A percentile compares a stretch with the other conserved stretches of the same genome.
Evolutionary conservation across 2,329 filamentous ascomycete species (phyloP).

Genomic region (Gnomoniopsis sp.): DNA sequence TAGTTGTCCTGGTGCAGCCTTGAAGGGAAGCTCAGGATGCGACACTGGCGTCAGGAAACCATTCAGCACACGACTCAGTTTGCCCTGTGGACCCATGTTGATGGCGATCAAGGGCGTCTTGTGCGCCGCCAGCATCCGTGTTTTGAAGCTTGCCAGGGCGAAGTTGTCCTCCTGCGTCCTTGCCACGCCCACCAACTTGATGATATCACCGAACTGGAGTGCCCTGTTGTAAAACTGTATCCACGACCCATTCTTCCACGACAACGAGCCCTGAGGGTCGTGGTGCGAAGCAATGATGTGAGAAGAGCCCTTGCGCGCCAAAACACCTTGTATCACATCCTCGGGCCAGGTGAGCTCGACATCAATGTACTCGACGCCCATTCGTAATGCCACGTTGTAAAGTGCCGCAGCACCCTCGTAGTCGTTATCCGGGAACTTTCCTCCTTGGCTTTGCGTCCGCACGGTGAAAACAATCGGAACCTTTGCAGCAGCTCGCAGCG

Average conservation of each 20-base stretch:
- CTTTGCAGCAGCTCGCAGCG: constrained; percentile 68
- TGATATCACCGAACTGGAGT: constrained; percentile 83
- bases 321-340: constrained; percentile 66
- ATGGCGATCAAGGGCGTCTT: constrained; percentile 86
- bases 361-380: constrained; percentile 90
- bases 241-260: constrained; percentile 94
- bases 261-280: constrained; percentile 73
- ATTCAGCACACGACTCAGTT: constrained; percentile 87
- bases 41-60: constrained; percentile 92
- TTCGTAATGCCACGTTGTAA: constrained; percentile 73
- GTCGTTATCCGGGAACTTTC: constrained; percentile 77
- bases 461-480: constrained; percentile 91
- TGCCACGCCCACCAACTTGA: constrained; percentile 89
- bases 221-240: constrained; percentile 85
- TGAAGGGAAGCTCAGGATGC: constrained; percentile 83
- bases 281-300: constrained; percentile 95
- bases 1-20: constrained; percentile 90
- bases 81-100: constrained; percentile 88
- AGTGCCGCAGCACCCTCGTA: constrained; percentile 68
- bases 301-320: constrained; percentile 65
- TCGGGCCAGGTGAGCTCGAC: constrained; percentile 85
- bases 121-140: constrained; percentile 68
- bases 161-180: constrained; percentile 80
- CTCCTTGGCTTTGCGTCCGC: constrained; percentile 80
- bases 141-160: constrained; percentile 76